Base-by-base conservation (phyloP, 768 basidiomycete genomes). In the Baorangia bicolor region DNA sequence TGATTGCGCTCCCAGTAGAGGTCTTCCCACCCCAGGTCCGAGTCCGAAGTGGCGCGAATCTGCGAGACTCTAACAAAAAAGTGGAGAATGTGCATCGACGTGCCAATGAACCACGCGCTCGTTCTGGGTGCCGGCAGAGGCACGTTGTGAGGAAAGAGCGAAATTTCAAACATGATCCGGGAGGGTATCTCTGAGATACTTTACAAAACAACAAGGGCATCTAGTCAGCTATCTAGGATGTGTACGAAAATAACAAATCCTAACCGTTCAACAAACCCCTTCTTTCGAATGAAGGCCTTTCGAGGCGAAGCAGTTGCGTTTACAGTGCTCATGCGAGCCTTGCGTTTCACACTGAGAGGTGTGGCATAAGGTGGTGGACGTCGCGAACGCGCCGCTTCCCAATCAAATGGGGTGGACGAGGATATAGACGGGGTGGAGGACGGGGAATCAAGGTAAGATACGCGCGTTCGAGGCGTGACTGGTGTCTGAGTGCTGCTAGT, bases 391-490 rank as follows among this genome's bases (percentile, higher is more conserved):
- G 85, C 92, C 0, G 92, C 91, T 30, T 89, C 87, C 92, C 92
- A 93, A 74, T 94, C 91, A 64, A 94, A 94, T 1, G 91, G 88
- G 10, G 79, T 71, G 8, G 87, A 86, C 1, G 88, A 86, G 6
- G 90, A 90, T 44, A 88, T 77, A 4, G 91, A 92, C 5, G 88
- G 85, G 0, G 87, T 85, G 2, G 80, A 73, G 34, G 81, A 83
- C 4, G 81, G 90, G 11, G 81, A 88, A 39, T 85, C 77, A 69
- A 84, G 70, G 63, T 78, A 63, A 59, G 80, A 77, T 63, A 86
- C 76, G 31, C 82, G 81, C 14, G 73, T 59, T 68, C 74, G 68
- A 67, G 81, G 73, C 3, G 78, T 78, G 16, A 70, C 73, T 7
- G 82, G 80, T 3, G 79, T 80, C 5, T 73, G 69, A 3, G 78